A percentile compares a stretch with the other conserved stretches of the same genome.
These are phyloP conservation scores for Suhomyces faveliae DNA, from an alignment of 805 yeast genomes.

Conservation along the genomic window DNA sequence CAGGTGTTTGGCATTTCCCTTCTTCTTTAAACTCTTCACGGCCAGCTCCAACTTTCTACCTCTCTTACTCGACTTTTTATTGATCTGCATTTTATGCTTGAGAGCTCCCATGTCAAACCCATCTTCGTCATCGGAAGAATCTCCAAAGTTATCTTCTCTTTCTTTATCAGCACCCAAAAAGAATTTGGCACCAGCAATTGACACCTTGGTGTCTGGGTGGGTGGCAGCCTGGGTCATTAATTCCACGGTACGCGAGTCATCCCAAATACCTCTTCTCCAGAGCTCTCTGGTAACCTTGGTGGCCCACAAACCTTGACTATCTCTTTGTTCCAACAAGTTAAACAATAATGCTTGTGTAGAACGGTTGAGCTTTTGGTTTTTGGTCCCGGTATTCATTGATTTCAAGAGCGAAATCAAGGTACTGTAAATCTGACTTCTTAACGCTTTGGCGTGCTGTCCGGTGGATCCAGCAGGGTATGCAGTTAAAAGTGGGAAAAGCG, in stretches of 20 bases:
- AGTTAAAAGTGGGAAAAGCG: slow-evolving; percentile 80
- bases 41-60: slow-evolving; percentile 79
- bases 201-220: slow-evolving; percentile 83
- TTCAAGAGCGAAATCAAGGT: slow-evolving; percentile 78
- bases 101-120: slow-evolving; percentile 70
- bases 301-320: slow-evolving; percentile 89
- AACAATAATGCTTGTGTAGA: slow-evolving; percentile 91
- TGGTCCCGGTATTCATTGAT: slow-evolving; percentile 81
- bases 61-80: slow-evolving; percentile 78
- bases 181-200: slow-evolving; percentile 85
- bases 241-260: slow-evolving; percentile 94
- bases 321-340: slow-evolving; percentile 76
- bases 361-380: slow-evolving; percentile 84
- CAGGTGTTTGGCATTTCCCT: slow-evolving; percentile 51
- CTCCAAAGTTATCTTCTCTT: slow-evolving; percentile 80
- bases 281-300: slow-evolving; percentile 90
- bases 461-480: slow-evolving; percentile 53
- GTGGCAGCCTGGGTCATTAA: slow-evolving; percentile 94
- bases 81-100: slow-evolving; percentile 78
- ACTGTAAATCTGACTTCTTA: slow-evolving; percentile 79
- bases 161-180: slow-evolving; percentile 95
- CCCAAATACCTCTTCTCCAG: slow-evolving; percentile 99
- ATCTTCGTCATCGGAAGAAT: slow-evolving; percentile 65
- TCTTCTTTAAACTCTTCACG: slow-evolving; percentile 64
- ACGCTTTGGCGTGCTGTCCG: slow-evolving; percentile 71